These are phyloP conservation scores for Cladosporium velox DNA, from an alignment of 2,329 filamentous ascomycete genomes.

Conservation along the genomic window DNA sequence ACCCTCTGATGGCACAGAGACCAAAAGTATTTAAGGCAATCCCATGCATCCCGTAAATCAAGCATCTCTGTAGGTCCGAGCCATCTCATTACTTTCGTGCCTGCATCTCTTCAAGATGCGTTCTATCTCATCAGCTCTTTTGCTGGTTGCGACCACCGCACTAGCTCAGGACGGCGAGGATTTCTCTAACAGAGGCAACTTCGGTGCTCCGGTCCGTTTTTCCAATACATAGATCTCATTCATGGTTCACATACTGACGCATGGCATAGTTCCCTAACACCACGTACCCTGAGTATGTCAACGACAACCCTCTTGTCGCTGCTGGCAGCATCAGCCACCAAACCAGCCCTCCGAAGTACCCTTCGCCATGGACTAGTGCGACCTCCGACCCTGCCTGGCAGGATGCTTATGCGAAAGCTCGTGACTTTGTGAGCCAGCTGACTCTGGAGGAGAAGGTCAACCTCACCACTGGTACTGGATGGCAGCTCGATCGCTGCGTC, in stretches of 20 bases:
- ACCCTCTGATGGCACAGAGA: not conserved
- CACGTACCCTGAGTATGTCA: slow-evolving; percentile 31
- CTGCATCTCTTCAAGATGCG: slow-evolving; percentile 13
- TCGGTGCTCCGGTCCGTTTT: slow-evolving; percentile 13
- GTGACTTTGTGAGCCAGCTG: slow-evolving; percentile 36
- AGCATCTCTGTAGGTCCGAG: not conserved
- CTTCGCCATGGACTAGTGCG: slow-evolving; percentile 34
- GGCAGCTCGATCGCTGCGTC: slow-evolving; percentile 68
- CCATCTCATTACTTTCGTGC: not conserved
- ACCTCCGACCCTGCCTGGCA: slow-evolving; percentile 48
- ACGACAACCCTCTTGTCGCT: slow-evolving; percentile 30
- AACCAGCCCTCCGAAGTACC: slow-evolving; percentile 31
- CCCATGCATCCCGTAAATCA: not conserved
- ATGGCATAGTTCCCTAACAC: slow-evolving; percentile 29
- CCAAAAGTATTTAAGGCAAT: not conserved
- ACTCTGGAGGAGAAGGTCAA: slow-evolving; percentile 40
- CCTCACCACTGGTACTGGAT: slow-evolving; percentile 51
- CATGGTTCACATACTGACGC: not conserved
- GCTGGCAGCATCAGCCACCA: slow-evolving; percentile 31
- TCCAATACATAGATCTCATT: not conserved
- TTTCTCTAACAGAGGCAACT: slow-evolving; percentile 16
- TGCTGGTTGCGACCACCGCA: slow-evolving; percentile 14
- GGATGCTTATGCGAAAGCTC: slow-evolving; percentile 35
- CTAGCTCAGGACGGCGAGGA: slow-evolving; percentile 13
- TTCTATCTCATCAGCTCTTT: slow-evolving; percentile 11